Evolutionary conservation across 768 basidiomycete species (phyloP).

Genomic region (Suillus clintonianus): DNA sequence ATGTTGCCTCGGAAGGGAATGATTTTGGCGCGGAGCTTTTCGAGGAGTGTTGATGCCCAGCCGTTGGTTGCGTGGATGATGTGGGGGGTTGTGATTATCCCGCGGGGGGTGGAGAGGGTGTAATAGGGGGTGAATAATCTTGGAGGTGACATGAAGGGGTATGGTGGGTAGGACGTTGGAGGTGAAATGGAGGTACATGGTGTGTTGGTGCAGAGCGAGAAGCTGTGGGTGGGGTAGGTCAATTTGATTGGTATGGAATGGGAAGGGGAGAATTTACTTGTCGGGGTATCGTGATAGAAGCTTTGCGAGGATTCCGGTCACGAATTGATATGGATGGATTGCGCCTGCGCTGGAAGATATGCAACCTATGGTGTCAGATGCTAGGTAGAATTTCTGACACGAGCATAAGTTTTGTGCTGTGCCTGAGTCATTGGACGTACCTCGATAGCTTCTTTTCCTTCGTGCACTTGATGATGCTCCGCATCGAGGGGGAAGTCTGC

Average conservation of each 20-base stretch:
- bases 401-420: background rate
- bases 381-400: conserved; percentile 49
- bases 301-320: conserved; percentile 61
- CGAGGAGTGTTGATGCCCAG: conserved; percentile 74
- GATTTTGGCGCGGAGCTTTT: conserved; percentile 60
- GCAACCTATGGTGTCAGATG: conserved; percentile 46
- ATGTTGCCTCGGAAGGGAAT: conserved; percentile 61
- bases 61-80: conserved; percentile 87
- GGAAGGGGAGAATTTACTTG: conserved; percentile 36
- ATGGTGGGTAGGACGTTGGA: conserved; percentile 44
- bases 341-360: conserved; percentile 60
- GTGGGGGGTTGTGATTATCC: conserved; percentile 56
- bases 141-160: conserved; percentile 48
- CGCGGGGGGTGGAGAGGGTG: conserved; percentile 61
- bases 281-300: conserved; percentile 48
- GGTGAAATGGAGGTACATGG: conserved; percentile 56
- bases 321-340: conserved; percentile 68
- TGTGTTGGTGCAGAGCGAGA: conserved; percentile 59
- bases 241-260: background rate
- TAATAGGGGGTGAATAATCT: conserved; percentile 38
- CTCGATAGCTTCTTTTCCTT: conserved; percentile 34
- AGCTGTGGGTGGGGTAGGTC: conserved; percentile 37
- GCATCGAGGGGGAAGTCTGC: conserved; percentile 54
- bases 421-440: conserved; percentile 14
- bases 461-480: conserved; percentile 30